Evolutionary conservation across 148 eudicot species (phyloP), one percentile per base, ranked within the genome.

Genomic region (Polygonum aviculare): DNA sequence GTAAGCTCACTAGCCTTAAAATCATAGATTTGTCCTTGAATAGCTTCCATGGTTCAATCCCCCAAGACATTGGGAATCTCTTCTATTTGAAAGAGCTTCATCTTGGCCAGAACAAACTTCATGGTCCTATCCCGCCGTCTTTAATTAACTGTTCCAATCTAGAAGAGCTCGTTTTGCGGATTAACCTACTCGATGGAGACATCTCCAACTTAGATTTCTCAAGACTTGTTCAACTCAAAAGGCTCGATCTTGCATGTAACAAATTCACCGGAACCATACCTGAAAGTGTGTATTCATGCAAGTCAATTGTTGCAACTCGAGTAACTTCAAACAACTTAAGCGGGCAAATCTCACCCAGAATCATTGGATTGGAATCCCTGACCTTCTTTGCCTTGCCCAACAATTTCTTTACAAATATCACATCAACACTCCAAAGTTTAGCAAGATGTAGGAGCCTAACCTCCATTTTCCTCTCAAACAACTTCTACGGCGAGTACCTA

Each of bases 181-280:
- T 88, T 72, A 94, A 94, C 83, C 19, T n/a, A 9, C 85, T 94
- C 12, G 26, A 33, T 62, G 93, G 97, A 77, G 83, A 87, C 77
- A 91, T 91, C 69, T 88, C 94, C 11, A 78, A 82, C 7, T 86
- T 94, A 48, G 82, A 91, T 85, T 93, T 94, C 81, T 87, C 97
- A 0, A 81, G 70, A 11, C 89, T 91, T 49, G 36, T 73, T 44
- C 47, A 7, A 0, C 47, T 44, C 47, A 44, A 44, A 44, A 44
- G 76, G 16, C 80, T 94, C 59, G 98, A 94, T 83, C 89, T 94
- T 2, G 97, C 91, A 55, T 83, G 87, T 78, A 91, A 94, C 76
- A 55, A 55, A 35, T 88, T 94, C 74, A 75, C 74, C 0, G 98
- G 98, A 41, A 78, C 78, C 19, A 67, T 94, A 76, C 98, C 98